phyloP scores from a whole-genome alignment of 805 yeast genomes.

The Wickerhamomyces rabaulensis region DNA sequence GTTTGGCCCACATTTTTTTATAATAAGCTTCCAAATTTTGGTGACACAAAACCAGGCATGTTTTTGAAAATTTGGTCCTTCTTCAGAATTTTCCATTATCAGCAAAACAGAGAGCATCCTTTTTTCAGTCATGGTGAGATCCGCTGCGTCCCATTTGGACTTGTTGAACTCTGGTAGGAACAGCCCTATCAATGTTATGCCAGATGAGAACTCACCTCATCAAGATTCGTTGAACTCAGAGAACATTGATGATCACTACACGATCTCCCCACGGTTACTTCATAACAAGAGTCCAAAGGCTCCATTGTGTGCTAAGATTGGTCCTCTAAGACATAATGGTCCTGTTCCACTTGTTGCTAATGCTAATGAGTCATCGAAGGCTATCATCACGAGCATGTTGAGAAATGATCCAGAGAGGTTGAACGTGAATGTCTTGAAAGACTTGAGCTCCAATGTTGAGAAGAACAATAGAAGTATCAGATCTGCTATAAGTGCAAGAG shows the following conservation, averaged over 20 bases:
- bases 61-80: too few relatives aligned
- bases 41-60: background rate
- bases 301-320: background rate
- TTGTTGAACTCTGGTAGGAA: background rate
- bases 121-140: background rate
- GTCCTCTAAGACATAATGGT: background rate
- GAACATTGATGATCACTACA: background rate
- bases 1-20: background rate
- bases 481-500: constrained; percentile 1
- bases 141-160: background rate
- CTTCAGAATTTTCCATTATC: too few relatives aligned
- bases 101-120: too few relatives aligned
- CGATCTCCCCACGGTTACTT: background rate
- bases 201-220: constrained; percentile 2
- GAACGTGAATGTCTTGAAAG: background rate
- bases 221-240: background rate
- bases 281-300: background rate
- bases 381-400: background rate
- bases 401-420: constrained; percentile 3
- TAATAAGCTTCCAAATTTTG: background rate
- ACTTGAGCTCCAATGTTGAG: background rate
- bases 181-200: background rate
- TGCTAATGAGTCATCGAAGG: background rate
- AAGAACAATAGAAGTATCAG: background rate
- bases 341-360: background rate